Percentiles rank a stretch among this genome's conserved stretches.
Conservation (phyloP, 352 stramenopile species). For the Globisporangium ultimum region DNA sequence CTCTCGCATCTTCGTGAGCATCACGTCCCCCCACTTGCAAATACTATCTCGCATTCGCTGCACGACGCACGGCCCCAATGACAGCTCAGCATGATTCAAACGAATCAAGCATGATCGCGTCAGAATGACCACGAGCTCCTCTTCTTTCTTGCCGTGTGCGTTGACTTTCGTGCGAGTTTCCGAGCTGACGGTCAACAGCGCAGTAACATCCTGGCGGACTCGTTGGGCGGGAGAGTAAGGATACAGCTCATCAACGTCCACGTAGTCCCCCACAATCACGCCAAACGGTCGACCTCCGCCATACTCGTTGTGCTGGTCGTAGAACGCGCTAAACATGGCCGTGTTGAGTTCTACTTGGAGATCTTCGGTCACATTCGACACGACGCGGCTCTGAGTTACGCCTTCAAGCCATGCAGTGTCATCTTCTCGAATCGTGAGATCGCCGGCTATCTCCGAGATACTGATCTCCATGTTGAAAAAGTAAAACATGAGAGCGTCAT, state of each 20-base stretch:
- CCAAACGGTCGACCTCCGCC: slow-evolving; percentile 2
- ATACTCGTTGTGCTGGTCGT: neutral
- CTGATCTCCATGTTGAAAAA: slow-evolving; percentile 55
- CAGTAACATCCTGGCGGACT: slow-evolving; percentile 2
- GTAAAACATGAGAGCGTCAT: slow-evolving; percentile 49
- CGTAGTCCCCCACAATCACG: neutral
- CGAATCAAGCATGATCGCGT: slow-evolving; percentile 5
- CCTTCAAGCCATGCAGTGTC: slow-evolving; percentile 34
- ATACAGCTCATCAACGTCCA: slow-evolving; percentile 6
- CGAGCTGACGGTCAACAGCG: no score
- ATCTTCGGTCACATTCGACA: slow-evolving; percentile 17
- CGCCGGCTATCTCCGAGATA: slow-evolving; percentile 44
- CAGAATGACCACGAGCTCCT: slow-evolving; percentile 8
- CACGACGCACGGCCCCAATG: neutral
- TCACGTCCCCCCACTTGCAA: neutral
- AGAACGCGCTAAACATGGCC: slow-evolving; percentile 3
- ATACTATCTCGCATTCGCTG: neutral
- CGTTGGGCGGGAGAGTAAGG: slow-evolving; percentile 8
- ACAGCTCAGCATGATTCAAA: neutral
- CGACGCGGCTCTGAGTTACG: slow-evolving; percentile 33
- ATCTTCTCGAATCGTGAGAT: slow-evolving; percentile 54
- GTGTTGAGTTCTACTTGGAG: slow-evolving; percentile 5
- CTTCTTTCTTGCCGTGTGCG: neutral
- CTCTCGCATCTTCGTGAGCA: no score
- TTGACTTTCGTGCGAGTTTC: neutral